Base-by-base conservation (phyloP, 441 rosid species). In the Corymbia calophylla region DNA sequence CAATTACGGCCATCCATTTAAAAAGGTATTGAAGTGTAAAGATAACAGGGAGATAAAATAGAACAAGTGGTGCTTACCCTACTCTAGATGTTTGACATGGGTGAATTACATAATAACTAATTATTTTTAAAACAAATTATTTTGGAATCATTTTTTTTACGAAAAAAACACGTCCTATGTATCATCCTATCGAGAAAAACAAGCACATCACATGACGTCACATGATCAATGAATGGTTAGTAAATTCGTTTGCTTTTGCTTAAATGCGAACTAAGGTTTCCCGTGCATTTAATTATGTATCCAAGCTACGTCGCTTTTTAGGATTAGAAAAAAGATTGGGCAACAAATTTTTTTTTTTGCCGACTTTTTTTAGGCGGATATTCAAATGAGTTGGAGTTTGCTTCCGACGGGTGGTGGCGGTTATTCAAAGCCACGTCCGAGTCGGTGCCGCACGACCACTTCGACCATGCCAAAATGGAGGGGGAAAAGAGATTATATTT, bases 131-230 rank as follows among this genome's bases (percentile, higher is more conserved):
- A 14, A 68, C 3, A 68, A 68, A 68, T 32, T 8, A 6, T 68
- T 68, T 32, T 17, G 0, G 0, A 68, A 32, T 68, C 0, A 8
- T 9, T 4, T 32, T 31, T 4, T 68, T 32, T 9, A 2, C 7
- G 5, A 19, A 68, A 31, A 35, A n/a, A 9, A 32, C 8, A 8
- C 6, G 5, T 4, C 39, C 39, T 35, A 35, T 35, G 39, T 35
- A 35, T 35, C 39, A 35, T 35, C 39, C 39, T 35, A 35, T 35
- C 6, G 13, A 32, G 23, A 6, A 68, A 32, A 19, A 68, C 18
- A 68, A 18, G 80, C 25, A 12, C 25, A 23, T 7, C 47, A 18
- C 14, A 6, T 68, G 47, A 18, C 21, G 4, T 32, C 5, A 68
- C 25, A 5, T 32, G 21, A 32, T 66, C 21, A 32, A 68, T 18